Evolutionary conservation across 495 filamentous ascomycete genomes (phyloP).

Genomic region (Penicillium verhagenii): DNA sequence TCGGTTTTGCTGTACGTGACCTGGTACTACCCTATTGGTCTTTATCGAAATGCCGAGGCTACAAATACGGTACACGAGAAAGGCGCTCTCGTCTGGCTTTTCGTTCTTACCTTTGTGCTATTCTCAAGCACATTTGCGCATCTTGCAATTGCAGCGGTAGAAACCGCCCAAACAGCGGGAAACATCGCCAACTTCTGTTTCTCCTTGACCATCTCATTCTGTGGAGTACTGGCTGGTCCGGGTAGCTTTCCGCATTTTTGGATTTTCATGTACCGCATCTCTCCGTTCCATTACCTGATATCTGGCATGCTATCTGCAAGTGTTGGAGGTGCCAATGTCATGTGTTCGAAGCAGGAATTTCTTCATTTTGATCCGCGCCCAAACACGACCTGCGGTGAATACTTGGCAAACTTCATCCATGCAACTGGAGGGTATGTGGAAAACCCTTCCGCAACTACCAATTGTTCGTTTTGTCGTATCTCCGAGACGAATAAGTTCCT

Average conservation of each 20-base stretch:
- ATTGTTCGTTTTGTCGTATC: slow-evolving; percentile 64
- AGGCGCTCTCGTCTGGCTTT: slow-evolving; percentile 50
- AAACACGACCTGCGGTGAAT: slow-evolving; percentile 56
- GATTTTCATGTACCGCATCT: slow-evolving; percentile 69
- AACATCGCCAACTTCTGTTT: slow-evolving; percentile 52
- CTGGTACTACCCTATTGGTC: slow-evolving; percentile 81
- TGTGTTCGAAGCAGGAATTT: slow-evolving; percentile 62
- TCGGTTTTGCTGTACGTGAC: slow-evolving; percentile 65
- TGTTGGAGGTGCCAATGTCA: slow-evolving; percentile 55
- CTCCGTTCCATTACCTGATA: slow-evolving; percentile 64
- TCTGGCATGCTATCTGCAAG: slow-evolving; percentile 58
- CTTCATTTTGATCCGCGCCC: slow-evolving; percentile 53
- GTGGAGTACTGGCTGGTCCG: slow-evolving; percentile 20
- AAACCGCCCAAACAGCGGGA: slow-evolving; percentile 48
- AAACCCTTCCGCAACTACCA: slow-evolving; percentile 45
- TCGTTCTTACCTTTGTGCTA: slow-evolving; percentile 46
- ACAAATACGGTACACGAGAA: slow-evolving; percentile 39
- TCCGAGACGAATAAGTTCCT: slow-evolving; percentile 63
- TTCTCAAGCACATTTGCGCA: slow-evolving; percentile 54
- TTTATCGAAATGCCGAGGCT: slow-evolving; percentile 41
- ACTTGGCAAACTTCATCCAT: slow-evolving; percentile 52
- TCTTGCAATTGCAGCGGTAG: slow-evolving; percentile 53
- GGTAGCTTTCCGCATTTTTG: slow-evolving; percentile 59
- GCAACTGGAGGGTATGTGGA: slow-evolving; percentile 51
- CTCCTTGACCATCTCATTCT: slow-evolving; percentile 50